Evolutionary conservation across 2,329 filamentous ascomycete genomes (phyloP).

Genomic region (Bipolaris oryzae): DNA sequence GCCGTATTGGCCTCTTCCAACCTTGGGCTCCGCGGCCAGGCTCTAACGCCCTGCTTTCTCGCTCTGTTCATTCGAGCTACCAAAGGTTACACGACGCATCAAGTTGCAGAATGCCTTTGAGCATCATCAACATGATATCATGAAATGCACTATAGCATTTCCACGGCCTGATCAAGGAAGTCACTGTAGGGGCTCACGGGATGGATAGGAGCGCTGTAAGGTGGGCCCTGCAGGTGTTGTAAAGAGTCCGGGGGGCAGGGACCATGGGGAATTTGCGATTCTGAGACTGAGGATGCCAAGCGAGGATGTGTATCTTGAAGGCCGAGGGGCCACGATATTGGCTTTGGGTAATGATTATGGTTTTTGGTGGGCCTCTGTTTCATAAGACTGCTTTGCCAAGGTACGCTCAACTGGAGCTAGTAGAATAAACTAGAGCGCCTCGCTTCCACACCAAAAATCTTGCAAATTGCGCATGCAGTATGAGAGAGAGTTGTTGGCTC

Average conservation of each 20-base stretch:
- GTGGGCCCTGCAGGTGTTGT: not conserved
- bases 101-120: not conserved
- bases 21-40: not conserved
- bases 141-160: no score
- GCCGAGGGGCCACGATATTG: not conserved
- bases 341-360: not conserved
- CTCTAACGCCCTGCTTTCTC: not conserved
- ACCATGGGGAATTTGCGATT: not conserved
- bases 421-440: not conserved
- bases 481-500: not conserved
- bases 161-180: not conserved
- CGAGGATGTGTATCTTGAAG: not conserved
- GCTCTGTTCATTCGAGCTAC: not conserved
- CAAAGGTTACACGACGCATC: not conserved
- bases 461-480: not conserved
- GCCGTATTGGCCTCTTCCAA: not conserved
- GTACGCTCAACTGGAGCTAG: not conserved
- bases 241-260: not conserved
- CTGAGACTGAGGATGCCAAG: not conserved
- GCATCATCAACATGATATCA: not conserved
- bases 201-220: not conserved
- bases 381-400: not conserved
- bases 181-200: not conserved
- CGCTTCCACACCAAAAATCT: not conserved
- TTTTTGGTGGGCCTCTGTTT: not conserved